Percentiles rank a stretch among this genome's conserved stretches.
Conservation (phyloP, 257 asterid species). For the Solanum megistacrolobum region DNA sequence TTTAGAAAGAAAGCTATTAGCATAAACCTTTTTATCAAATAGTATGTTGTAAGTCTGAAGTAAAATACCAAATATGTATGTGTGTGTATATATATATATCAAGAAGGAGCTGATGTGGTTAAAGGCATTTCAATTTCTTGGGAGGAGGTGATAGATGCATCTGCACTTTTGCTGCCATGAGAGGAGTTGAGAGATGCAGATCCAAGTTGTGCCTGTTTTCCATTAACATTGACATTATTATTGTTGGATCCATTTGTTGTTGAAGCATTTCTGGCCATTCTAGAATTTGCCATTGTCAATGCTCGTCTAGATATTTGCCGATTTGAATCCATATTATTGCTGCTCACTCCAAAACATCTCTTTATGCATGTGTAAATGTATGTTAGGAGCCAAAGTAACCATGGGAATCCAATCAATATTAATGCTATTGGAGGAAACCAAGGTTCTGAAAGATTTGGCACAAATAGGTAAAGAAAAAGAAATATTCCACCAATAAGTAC, state of each 20-base stretch:
- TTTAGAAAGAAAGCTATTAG: background rate
- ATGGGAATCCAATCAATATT: slow-evolving; percentile 56
- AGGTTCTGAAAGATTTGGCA: slow-evolving; percentile 33
- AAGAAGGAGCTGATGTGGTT: background rate
- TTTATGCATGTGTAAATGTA: slow-evolving; percentile 45
- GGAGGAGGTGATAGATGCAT: background rate
- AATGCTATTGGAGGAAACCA: slow-evolving; percentile 64
- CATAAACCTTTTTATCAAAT: background rate
- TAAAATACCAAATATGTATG: background rate
- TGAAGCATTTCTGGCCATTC: background rate
- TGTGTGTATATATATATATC: background rate
- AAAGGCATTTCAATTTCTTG: background rate
- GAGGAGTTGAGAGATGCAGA: background rate
- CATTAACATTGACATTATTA: background rate
- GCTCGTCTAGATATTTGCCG: slow-evolving; percentile 1
- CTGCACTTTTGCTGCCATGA: background rate
- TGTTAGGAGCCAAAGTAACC: slow-evolving; percentile 64
- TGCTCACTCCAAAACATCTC: slow-evolving; percentile 13
- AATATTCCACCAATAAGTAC: slow-evolving; percentile 52
- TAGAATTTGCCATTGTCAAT: background rate
- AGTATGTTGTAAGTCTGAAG: background rate
- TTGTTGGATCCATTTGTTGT: background rate
- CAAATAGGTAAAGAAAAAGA: slow-evolving; percentile 45
- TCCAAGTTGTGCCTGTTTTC: background rate
- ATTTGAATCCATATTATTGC: background rate